These are phyloP conservation scores for Pseudonitzschia pungens DNA, from an alignment of 108 stramenopile species.

Conservation along the genomic window DNA sequence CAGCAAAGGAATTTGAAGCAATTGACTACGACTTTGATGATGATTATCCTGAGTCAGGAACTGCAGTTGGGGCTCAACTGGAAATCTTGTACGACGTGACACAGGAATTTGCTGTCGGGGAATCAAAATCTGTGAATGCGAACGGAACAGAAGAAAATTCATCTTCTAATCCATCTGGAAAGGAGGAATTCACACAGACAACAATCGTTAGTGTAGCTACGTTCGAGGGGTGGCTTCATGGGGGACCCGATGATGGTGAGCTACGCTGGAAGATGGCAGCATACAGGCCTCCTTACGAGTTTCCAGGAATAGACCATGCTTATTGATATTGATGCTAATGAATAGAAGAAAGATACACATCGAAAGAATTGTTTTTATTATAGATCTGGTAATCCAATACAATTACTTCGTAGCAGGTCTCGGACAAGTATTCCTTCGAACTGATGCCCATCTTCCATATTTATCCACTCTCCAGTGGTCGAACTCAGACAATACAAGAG, in stretches of 20 bases:
- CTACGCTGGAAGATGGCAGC: conserved; percentile 52
- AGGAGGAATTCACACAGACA: neutral
- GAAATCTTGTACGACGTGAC: conserved; percentile 42
- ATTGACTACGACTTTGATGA: conserved; percentile 28
- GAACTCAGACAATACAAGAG: conserved; percentile 57
- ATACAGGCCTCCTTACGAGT: conserved; percentile 50
- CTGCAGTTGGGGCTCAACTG: conserved; percentile 37
- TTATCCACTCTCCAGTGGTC: conserved; percentile 65
- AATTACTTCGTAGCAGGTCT: conserved; percentile 77
- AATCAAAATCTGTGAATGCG: neutral
- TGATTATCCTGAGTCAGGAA: conserved; percentile 3
- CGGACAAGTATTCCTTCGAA: conserved; percentile 78
- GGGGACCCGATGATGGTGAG: conserved; percentile 35
- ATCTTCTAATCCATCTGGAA: neutral
- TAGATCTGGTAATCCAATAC: conserved; percentile 75
- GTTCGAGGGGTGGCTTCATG: conserved; percentile 53
- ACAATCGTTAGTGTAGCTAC: conserved; percentile 44
- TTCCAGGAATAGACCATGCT: conserved; percentile 36
- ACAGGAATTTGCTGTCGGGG: conserved; percentile 14
- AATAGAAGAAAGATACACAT: neutral
- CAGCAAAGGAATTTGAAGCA: conserved; percentile 18
- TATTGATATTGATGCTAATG: neutral
- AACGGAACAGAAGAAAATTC: conserved; percentile 1
- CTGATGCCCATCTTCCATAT: conserved; percentile 66
- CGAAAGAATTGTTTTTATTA: conserved; percentile 27